Evolutionary conservation across 129 eudicot species (phyloP), one percentile per base, ranked within the genome.

Genomic region (Flaveria linearis): DNA sequence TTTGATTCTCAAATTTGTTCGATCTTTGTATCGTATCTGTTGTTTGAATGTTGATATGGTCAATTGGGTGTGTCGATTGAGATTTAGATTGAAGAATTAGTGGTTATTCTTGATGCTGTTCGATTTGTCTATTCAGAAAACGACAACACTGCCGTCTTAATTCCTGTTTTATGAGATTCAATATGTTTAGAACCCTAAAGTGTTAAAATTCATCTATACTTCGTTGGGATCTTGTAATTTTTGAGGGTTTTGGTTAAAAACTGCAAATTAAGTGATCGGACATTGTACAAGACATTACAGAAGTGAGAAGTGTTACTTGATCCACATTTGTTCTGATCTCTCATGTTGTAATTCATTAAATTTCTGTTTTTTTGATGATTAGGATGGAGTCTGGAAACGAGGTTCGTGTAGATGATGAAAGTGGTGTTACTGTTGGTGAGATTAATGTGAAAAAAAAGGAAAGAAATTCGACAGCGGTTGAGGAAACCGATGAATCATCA

Each of bases 351-450:
- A 36, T 76, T 66, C 16, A 51, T 66, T 45, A 22, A 18, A 45
- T 58, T 28, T 75, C 49, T 62, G 57, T 71, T 71, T 42, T 62
- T 70, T 33, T 7, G 11, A 76, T 7, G 36, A 18, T 72, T 58
- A 55, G 51, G 68, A 92, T 92, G 98, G 98, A 88, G 73, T 81
- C 86, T 18, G 85, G 78, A 76, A 84, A 81, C 73, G 91, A 88
- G 81, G 72, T 81, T 69, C 73, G 42, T 8, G 52, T 64, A 28
- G 86, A 89, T 64, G 82, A 84, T 63, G 84, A 75, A 58, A 74
- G 53, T 71, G 86, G 55, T 50, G 68, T 17, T 74, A 52, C 9
- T 74, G 49, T 26, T 51, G 45, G 47, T 33, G 64, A 75, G 41
- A 82, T 5, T 72, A 3, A 74, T 76, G 72, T 53, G 50, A 78